Evolutionary conservation across 73 alveolate genomes (phyloP), one percentile per base, ranked within the genome.

Genomic region (Paramecium sexaurelia): DNA sequence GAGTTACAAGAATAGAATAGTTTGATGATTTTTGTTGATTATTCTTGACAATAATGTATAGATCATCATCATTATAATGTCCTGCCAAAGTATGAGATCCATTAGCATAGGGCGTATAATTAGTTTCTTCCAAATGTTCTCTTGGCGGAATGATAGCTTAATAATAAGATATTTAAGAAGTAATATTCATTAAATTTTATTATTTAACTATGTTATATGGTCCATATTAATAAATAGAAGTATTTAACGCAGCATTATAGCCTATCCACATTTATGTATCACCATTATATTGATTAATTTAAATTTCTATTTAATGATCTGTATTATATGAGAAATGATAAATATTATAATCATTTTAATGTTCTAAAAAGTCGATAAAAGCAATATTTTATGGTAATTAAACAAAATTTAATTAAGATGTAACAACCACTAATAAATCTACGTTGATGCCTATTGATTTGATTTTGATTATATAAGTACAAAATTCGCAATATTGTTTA

Each of bases 61-160:
- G 27, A 43, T 78, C 90, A 26, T 78, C 90, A 19, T 78, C 90
- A 78, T 78, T 78, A 45, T 29, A 78, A 78, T 78, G 90, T 11
- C 90, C 73, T 41, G 90, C 90, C 17, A 78, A 43, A 2, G 90
- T 41, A 40, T 78, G 90, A 40, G 43, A 37, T 22, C 4, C 45
- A 78, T 78, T 37, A 8, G 43, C 55, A 78, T 78, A 78, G 41
- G 90, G 90, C 6, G 73, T 78, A 7, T 36, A 29, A 78, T 78
- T 45, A 29, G 45, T 26, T 41, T 39, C 35, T 9, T 78, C 90
- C 41, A 78, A 78, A 78, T 78, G 90, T 45, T 37, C 75, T 43
- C 90, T 37, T 41, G 90, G 90, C 8, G 75, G 90, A 0, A 78
- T 37, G 7, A 78, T 78, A 13, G 75, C 68, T 24, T 40, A 7